Percentiles rank a stretch among this genome's conserved stretches.
Evolutionary conservation across 1,139 yeast species (phyloP).

Genomic region (Pneumocystis canis): DNA sequence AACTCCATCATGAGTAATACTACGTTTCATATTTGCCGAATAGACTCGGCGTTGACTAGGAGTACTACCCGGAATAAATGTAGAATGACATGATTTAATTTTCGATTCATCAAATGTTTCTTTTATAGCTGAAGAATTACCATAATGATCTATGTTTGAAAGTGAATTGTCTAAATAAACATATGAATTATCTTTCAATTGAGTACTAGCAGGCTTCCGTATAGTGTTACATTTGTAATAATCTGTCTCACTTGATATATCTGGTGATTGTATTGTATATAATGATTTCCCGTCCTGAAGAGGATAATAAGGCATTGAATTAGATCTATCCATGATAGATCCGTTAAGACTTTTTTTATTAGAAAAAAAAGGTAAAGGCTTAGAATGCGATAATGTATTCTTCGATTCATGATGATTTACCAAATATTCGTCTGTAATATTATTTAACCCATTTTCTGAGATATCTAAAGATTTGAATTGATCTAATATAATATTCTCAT

Average conservation of each 20-base stretch:
- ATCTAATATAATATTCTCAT: not conserved
- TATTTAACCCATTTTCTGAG: not conserved
- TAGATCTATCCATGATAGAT: not conserved
- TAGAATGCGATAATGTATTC: not conserved
- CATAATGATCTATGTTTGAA: not conserved
- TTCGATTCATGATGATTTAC: not conserved
- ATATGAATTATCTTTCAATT: not conserved
- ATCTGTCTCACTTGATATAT: not conserved
- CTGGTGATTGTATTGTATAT: not conserved
- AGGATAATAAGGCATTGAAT: not conserved
- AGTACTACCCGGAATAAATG: not conserved
- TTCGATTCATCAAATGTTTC: not conserved
- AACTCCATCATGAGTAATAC: conserved; percentile 4
- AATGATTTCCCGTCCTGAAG: not conserved
- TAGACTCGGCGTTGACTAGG: not conserved
- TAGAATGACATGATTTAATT: not conserved
- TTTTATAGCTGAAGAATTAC: not conserved
- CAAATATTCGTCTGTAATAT: not conserved
- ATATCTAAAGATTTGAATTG: not conserved
- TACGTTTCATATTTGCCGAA: conserved; percentile 1
- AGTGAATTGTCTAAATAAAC: not conserved
- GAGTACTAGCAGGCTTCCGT: not conserved
- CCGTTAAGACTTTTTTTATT: not conserved
- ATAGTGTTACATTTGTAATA: not conserved
- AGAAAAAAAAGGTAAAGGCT: not conserved